Evolutionary conservation across 2,329 filamentous ascomycete genomes (phyloP), one percentile per base, ranked within the genome.

Genomic region (Emergomyces orientalis): DNA sequence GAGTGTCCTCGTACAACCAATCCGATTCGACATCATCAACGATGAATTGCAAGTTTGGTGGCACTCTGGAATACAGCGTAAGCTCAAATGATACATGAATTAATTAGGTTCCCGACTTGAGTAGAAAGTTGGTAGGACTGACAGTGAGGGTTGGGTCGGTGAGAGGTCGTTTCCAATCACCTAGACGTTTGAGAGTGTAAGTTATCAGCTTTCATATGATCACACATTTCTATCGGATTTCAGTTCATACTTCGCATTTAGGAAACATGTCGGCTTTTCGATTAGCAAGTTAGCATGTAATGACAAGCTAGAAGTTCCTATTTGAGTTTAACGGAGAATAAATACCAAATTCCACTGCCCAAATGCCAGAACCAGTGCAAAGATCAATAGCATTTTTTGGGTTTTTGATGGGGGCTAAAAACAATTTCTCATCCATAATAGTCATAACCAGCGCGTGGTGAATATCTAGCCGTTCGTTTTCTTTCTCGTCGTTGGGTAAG

Each of bases 91-190:
- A 59, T 5, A 55, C 14, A 52, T 9, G n/a, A 30, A 30, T 32
- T 13, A 30, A 34, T 32, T n/a, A 4, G 27, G 11, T 30, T 54
- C 37, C 3, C 1, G 2, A 51, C 9, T n/a, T 41, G 30, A 17
- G n/a, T 74, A 63, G 71, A 69, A 8, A 76, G 77, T 7, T 9
- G 25, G 64, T 79, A 77, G 54, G 79, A 58, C 61, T 58, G n/a
- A 62, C 61, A 62, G 80, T 43, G 30, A 55, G 1, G 63, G 64
- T 49, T 65, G 64, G 11, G 58, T 65, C 13, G 64, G 64, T 22
- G 62, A 64, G 19, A 65, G 49, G 49, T 65, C 64, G 27, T 62
- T 63, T 22, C 64, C 64, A 60, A 62, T 64, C 11, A 65, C 59
- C 64, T 65, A 43, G n/a, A 34, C 7, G 17, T 19, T 34, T 5